phyloP scores from a whole-genome alignment of 2,329 filamentous ascomycete species.

The Dactylellina cionopaga region DNA sequence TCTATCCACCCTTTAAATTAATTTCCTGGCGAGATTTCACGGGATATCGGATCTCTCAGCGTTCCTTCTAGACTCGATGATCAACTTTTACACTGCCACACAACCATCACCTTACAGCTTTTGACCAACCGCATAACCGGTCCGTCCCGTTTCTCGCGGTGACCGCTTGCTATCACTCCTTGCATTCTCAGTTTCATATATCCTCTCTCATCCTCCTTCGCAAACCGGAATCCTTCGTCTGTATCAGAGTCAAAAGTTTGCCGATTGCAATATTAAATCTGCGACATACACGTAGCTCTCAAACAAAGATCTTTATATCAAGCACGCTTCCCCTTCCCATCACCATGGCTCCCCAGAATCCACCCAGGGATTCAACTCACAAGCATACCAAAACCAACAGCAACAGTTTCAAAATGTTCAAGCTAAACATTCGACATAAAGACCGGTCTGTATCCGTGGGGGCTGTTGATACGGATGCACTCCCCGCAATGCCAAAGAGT shows the following conservation, averaged over 20 bases:
- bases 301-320: no score
- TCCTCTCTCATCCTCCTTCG: not conserved
- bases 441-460: conserved; percentile 4
- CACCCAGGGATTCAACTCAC: not conserved
- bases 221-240: not conserved
- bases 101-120: not conserved
- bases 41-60: not conserved
- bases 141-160: conserved; percentile 24
- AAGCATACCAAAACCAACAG: conserved; percentile 5
- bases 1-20: not conserved
- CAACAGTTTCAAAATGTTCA: conserved; percentile 46
- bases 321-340: not conserved
- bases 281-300: no score
- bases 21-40: not conserved
- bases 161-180: conserved; percentile 5
- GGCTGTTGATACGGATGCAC: not conserved
- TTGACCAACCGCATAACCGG: conserved; percentile 3
- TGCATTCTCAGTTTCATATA: conserved; percentile 7
- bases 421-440: conserved; percentile 31
- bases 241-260: not conserved
- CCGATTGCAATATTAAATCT: not conserved
- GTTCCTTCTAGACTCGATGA: not conserved
- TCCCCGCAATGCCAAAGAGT: not conserved
- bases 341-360: conserved; percentile 16
- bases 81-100: not conserved